phyloP scores from a whole-genome alignment of 495 filamentous ascomycete species.

The Hapsidospora chrysogenum region DNA sequence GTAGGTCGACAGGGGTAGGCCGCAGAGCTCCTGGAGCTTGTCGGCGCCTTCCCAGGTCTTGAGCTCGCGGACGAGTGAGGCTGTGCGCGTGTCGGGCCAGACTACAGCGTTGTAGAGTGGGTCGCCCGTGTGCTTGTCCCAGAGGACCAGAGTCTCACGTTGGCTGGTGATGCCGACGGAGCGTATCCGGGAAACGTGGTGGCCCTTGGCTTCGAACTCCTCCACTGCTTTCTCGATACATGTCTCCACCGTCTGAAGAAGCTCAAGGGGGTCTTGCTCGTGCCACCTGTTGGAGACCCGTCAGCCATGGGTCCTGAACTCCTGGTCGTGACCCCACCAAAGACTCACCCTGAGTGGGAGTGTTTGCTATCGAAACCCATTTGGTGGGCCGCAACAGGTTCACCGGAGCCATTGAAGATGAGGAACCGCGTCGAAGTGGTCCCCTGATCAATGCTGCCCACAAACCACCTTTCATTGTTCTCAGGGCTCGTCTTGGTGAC shows the following conservation, averaged over 20 bases:
- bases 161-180: slow-evolving; percentile 89
- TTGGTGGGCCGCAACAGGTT: slow-evolving; percentile 74
- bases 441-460: slow-evolving; percentile 69
- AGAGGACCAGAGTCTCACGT: slow-evolving; percentile 82
- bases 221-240: slow-evolving; percentile 75
- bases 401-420: slow-evolving; percentile 71
- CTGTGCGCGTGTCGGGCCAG: slow-evolving; percentile 85
- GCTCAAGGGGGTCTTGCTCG: slow-evolving; percentile 76
- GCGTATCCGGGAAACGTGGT: slow-evolving; percentile 56
- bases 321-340: too few relatives aligned
- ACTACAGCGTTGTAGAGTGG: slow-evolving; percentile 80
- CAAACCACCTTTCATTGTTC: slow-evolving; percentile 19
- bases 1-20: slow-evolving; percentile 84
- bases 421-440: slow-evolving; percentile 88
- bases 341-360: slow-evolving; percentile 67
- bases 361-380: slow-evolving; percentile 83
- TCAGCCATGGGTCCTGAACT: too few relatives aligned
- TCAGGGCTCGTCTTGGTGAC: slow-evolving; percentile 14
- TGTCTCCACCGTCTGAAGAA: slow-evolving; percentile 60
- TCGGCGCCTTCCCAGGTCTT: slow-evolving; percentile 51
- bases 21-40: slow-evolving; percentile 56
- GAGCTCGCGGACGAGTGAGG: slow-evolving; percentile 61
- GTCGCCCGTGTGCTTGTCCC: slow-evolving; percentile 78
- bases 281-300: slow-evolving; percentile 50
- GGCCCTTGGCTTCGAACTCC: slow-evolving; percentile 52